Base-by-base conservation (phyloP, 208 protist genomes). In the Vickermania ingenoplastis region DNA sequence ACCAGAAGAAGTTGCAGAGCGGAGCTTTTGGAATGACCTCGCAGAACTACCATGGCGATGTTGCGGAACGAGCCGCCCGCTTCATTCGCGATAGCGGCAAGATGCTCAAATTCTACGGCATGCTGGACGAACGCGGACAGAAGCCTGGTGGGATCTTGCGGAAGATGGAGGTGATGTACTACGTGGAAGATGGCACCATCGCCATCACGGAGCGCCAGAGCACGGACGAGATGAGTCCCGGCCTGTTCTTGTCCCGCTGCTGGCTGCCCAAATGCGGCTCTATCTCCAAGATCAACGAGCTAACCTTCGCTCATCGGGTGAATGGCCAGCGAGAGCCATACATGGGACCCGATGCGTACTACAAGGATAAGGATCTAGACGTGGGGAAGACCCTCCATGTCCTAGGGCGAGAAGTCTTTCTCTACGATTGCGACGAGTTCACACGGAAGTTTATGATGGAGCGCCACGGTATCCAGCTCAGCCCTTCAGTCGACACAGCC, bases 361-460 rank as follows among this genome's bases (percentile, higher is more conserved):
- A 94, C 75, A 83, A 64, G 25, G 81, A 86, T 41, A 58, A 29
- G 24, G 96, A 97, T 71, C 62, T 98, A 22, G 55, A 69, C 25
- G 73, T 97, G 2, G 94, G 96, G 29, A 62, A 70, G 27, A 70
- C 67, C 14, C 51, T 98, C 31, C 86, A 89, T 55, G 73, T 97
- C 7, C 81, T 89, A 31, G 91, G 91, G 23, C 77, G 86, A 27
- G 4, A 31, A 4, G 81, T 96, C 0, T 74, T 96, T 30, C 58
- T 97, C 31, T 97, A 96, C 70, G 94, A 96, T 68, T 97, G 90
- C 72, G 97, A 98, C 75, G 76, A 77, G 31, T 97, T 86, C 69
- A 98, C 97, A 21, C 74, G 83, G 17, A 67, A 92, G 23, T 98
- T 90, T 63, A 97, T 92, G 65, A 2, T 51, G 31, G 63, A 86